Percentiles rank a stretch among this genome's conserved stretches.
Conservation (phyloP, 129 eudicot genomes). For the Flaveria linearis region DNA sequence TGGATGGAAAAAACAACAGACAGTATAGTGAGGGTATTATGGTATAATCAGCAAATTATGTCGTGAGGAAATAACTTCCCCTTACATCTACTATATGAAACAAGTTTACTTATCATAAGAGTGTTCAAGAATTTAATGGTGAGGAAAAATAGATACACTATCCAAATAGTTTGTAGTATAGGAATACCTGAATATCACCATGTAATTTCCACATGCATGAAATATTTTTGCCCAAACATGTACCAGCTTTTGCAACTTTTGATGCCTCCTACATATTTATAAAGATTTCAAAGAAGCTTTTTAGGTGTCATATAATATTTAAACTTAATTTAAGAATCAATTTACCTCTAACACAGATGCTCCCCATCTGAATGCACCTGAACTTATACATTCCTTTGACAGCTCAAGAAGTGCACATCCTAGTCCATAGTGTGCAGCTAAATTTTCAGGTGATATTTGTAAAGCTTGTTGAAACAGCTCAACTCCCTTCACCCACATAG, state of each 20-base stretch:
- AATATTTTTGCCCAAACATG: constrained; percentile 59
- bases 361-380: constrained; percentile 96
- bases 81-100: not conserved
- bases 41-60: not conserved
- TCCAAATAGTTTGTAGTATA: not conserved
- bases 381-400: constrained; percentile 73
- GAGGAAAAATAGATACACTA: not conserved
- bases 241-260: constrained; percentile 47
- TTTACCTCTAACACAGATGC: constrained; percentile 85
- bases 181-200: constrained; percentile 94
- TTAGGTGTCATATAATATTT: constrained; percentile 12
- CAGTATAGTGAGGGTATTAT: not conserved
- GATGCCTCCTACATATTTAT: constrained; percentile 72
- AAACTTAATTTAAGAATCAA: constrained; percentile 15
- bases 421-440: constrained; percentile 80
- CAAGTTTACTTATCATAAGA: constrained; percentile 2
- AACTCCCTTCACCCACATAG: constrained; percentile 60
- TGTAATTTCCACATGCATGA: constrained; percentile 92
- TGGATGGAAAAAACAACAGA: not conserved
- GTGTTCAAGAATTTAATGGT: not conserved
- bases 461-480: constrained; percentile 88
- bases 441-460: constrained; percentile 62
- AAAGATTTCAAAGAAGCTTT: constrained; percentile 11
- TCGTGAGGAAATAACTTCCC: not conserved
- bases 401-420: constrained; percentile 83